Percentiles rank a stretch among this genome's conserved stretches.
These are phyloP conservation scores for Smithsoniella earleae DNA, from an alignment of 163 green algal genomes.

Conservation along the genomic window DNA sequence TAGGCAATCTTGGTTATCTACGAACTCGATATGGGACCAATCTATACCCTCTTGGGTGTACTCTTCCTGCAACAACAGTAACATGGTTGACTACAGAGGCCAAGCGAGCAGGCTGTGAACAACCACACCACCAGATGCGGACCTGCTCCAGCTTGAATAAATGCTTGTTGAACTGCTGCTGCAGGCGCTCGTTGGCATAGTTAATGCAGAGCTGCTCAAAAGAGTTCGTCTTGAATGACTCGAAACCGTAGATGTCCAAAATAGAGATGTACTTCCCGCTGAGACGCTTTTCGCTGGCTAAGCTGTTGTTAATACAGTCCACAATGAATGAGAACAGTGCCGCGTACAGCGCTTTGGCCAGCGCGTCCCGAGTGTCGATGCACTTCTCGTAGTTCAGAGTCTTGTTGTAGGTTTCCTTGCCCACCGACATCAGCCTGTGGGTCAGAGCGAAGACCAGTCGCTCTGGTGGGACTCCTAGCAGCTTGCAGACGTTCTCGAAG, in stretches of 20 bases:
- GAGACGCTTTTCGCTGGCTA: conserved; percentile 3
- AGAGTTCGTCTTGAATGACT: conserved; percentile 83
- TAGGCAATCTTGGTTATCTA: conserved; percentile 78
- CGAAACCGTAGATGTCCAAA: conserved; percentile 90
- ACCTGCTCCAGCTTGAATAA: conserved; percentile 69
- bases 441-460: conserved; percentile 45
- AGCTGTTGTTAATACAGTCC: conserved; percentile 36
- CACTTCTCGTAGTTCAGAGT: conserved; percentile 52
- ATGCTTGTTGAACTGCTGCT: conserved; percentile 81
- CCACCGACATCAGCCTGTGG: conserved; percentile 31
- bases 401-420: conserved; percentile 58
- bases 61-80: conserved; percentile 45
- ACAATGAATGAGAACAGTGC: conserved; percentile 73
- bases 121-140: neutral
- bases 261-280: conserved; percentile 55
- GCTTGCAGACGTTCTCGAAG: conserved; percentile 42
- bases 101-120: neutral
- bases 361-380: conserved; percentile 62
- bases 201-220: conserved; percentile 96
- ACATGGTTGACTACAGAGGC: too few species aligned
- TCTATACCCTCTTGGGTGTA: conserved; percentile 80
- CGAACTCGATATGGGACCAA: conserved; percentile 76
- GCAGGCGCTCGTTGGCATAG: conserved; percentile 84
- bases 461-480: conserved; percentile 50
- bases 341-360: conserved; percentile 76